These are phyloP conservation scores for Chaetomium fimeti DNA, from an alignment of 495 filamentous ascomycete species.

Conservation along the genomic window DNA sequence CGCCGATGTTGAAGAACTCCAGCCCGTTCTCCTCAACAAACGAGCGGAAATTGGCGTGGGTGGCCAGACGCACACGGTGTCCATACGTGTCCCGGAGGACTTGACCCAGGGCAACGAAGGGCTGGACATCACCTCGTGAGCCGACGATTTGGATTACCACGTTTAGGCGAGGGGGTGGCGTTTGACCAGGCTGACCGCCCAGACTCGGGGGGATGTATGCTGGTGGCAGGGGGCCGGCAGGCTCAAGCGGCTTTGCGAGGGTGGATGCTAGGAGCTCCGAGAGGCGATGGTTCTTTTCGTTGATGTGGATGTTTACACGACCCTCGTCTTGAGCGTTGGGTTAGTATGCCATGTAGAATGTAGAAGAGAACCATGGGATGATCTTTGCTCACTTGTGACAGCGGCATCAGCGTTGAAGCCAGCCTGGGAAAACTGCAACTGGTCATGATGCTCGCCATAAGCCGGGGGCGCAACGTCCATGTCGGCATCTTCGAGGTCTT, in stretches of 20 bases:
- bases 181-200: conserved; percentile 57
- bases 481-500: conserved; percentile 33
- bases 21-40: conserved; percentile 65
- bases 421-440: conserved; percentile 48
- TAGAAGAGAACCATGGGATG: background rate
- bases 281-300: conserved; percentile 61
- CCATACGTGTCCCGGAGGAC: conserved; percentile 65
- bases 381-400: conserved; percentile 39
- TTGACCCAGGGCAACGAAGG: conserved; percentile 70
- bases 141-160: conserved; percentile 81
- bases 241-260: conserved; percentile 56
- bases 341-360: background rate
- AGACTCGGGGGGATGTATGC: conserved; percentile 62
- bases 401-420: conserved; percentile 50
- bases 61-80: conserved; percentile 67
- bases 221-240: conserved; percentile 47
- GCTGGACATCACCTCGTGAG: conserved; percentile 72
- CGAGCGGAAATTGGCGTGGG: conserved; percentile 64
- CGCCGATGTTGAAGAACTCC: conserved; percentile 72
- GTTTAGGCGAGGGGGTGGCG: conserved; percentile 59
- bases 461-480: conserved; percentile 43
- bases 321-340: conserved; percentile 54
- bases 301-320: conserved; percentile 72
- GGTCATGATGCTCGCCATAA: conserved; percentile 47
- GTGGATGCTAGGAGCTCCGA: conserved; percentile 65